Base-by-base conservation (phyloP, 2,329 filamentous ascomycete species). In the Arthroderma sp. region DNA sequence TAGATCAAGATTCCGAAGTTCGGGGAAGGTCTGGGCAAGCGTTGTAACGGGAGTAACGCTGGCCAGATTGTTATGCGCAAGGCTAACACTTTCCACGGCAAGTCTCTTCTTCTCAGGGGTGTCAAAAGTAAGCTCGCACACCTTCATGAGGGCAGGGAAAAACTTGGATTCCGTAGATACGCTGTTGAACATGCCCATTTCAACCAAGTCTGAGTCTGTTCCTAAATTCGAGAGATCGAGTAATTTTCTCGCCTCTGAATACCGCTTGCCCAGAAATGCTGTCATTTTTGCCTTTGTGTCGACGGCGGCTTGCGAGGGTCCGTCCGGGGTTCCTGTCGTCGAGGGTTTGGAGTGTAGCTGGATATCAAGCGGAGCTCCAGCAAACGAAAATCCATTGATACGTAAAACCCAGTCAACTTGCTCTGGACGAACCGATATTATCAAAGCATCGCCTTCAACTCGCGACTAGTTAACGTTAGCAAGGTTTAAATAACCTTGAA, bases 91-190 rank as follows among this genome's bases (percentile, higher is more conserved):
- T 51, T 82, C 70, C 40, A 98, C 82, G 4, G 82, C 82, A 39
- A 87, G 81, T 41, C 79, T 75, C 61, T 88, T 88, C 41, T 82
- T 80, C 48, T 81, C 71, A 8, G 74, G 59, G 2, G 75, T 80
- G 53, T 82, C 80, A 68, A 94, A 94, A 11, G 82, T 74, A 49
- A 77, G 69, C 43, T 93, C 80, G 60, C 85, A 87, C 39, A 95
- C 80, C 48, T 78, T 79, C 84, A 96, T 94, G 50, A 96, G 72
- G 1, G 85, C 89, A 43, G 84, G 85, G 66, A 96, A 95, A 50
- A 94, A 84, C 62, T 95, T 98, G 51, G 83, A 76, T 38, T 83
- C 79, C 1, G 80, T 80, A 3, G 81, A 78, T 47, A 74, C 76
- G 48, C 70, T 77, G 50, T 78, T 75, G 59, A 94, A 87, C 56